Conservation (phyloP, 345 rosid genomes). For the Eucalyptus erythrocorys region DNA sequence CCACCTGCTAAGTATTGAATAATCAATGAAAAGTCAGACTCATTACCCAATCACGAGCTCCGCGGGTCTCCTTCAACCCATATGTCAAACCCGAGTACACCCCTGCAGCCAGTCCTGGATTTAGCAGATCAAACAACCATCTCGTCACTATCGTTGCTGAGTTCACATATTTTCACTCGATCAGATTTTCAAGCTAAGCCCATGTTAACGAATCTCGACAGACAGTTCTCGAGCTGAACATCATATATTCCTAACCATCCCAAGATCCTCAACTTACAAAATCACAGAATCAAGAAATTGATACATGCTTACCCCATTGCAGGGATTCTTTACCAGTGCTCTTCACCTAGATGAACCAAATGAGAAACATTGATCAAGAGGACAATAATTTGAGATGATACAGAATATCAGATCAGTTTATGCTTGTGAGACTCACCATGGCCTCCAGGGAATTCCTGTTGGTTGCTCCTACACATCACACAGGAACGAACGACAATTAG, state of each 20-base stretch:
- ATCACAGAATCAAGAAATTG: background rate
- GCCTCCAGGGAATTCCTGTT: slow-evolving; percentile 71
- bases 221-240: background rate
- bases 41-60: slow-evolving; percentile 90
- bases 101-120: slow-evolving; percentile 85
- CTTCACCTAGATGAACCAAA: slow-evolving; percentile 41
- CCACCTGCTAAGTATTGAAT: background rate
- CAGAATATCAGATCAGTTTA: fast-evolving
- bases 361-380: background rate
- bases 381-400: background rate
- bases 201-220: background rate
- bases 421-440: slow-evolving; percentile 32
- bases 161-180: background rate
- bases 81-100: slow-evolving; percentile 78
- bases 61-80: slow-evolving; percentile 81
- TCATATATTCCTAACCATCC: background rate
- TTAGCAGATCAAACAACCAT: background rate
- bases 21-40: background rate
- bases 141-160: background rate
- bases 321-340: slow-evolving; percentile 79
- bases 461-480: slow-evolving; percentile 43
- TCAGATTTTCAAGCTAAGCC: background rate
- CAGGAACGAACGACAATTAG: background rate
- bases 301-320: slow-evolving; percentile 65
- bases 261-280: background rate